These are phyloP conservation scores for Postia placenta DNA, from an alignment of 768 basidiomycete genomes.

Conservation along the genomic window DNA sequence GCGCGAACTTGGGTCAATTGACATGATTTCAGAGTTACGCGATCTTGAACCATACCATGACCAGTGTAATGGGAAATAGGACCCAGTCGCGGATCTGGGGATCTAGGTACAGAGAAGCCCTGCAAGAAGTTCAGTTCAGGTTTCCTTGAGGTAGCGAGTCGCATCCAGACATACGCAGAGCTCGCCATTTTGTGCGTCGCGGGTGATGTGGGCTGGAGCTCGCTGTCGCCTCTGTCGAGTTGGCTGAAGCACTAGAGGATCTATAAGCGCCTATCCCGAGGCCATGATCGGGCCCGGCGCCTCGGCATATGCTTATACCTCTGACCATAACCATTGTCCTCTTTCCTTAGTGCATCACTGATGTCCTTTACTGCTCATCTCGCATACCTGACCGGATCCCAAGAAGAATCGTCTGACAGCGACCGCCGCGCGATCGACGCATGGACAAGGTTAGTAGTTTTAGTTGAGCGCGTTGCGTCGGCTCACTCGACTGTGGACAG, in stretches of 20 bases:
- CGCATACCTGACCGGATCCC: conserved; percentile 7
- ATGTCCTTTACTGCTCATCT: not conserved
- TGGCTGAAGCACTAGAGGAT: no score
- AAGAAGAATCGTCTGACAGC: conserved; percentile 19
- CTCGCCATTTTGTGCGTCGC: conserved; percentile 23
- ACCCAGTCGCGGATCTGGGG: conserved; percentile 95
- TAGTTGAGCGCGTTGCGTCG: no score
- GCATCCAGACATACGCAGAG: conserved; percentile 20
- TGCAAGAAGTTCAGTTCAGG: conserved; percentile 9
- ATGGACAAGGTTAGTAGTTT: conserved; percentile 22
- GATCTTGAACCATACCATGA: conserved; percentile 64
- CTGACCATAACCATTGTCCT: not conserved
- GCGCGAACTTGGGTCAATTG: not conserved
- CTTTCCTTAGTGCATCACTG: not conserved
- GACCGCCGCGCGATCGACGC: conserved; percentile 21
- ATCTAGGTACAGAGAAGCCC: conserved; percentile 70
- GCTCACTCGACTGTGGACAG: no score
- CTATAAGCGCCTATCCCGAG: no score
- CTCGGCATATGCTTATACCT: no score
- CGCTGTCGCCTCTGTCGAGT: no score
- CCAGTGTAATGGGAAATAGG: conserved; percentile 91
- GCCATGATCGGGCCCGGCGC: no score
- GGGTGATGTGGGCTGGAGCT: no score
- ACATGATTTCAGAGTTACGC: conserved; percentile 2
- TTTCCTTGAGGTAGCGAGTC: not conserved